phyloP scores from a whole-genome alignment of 768 basidiomycete genomes.

The Tephrocybe sp. region DNA sequence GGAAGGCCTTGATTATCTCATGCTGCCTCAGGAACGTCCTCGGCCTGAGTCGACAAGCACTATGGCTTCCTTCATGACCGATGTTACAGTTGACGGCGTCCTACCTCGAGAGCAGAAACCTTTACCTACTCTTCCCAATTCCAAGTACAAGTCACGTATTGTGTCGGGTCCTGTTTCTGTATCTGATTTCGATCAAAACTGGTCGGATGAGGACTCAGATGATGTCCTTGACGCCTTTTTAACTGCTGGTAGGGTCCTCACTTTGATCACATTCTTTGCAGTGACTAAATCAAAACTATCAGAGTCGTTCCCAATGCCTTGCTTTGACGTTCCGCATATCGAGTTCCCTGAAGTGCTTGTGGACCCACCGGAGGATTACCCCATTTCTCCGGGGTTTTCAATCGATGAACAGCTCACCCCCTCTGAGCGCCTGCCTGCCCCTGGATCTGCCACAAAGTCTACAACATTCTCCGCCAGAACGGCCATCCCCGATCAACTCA shows the following conservation, averaged over 20 bases:
- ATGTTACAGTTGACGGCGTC: constrained; percentile 57
- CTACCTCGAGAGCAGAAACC: constrained; percentile 35
- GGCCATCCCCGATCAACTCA: constrained; percentile 33
- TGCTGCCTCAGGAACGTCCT: constrained; percentile 32
- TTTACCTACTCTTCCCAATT: background rate
- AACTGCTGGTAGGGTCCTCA: constrained; percentile 28
- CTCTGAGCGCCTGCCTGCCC: background rate
- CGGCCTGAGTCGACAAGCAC: constrained; percentile 49
- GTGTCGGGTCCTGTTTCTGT: constrained; percentile 35
- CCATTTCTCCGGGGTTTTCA: constrained; percentile 10
- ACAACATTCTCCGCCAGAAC: constrained; percentile 25
- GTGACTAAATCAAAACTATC: background rate
- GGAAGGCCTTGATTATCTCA: constrained; percentile 36
- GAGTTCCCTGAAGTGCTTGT: constrained; percentile 32
- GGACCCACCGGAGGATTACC: constrained; percentile 16
- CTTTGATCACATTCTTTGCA: background rate
- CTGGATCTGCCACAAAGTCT: constrained; percentile 21
- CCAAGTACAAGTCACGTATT: constrained; percentile 21
- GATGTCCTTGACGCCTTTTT: constrained; percentile 32
- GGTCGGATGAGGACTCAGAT: constrained; percentile 33
- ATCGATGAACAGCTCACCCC: constrained; percentile 10
- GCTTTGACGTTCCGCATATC: constrained; percentile 31
- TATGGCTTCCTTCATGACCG: constrained; percentile 57
- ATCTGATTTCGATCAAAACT: constrained; percentile 42
- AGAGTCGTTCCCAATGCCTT: constrained; percentile 45